Evolutionary conservation across 2,329 filamentous ascomycete genomes (phyloP), one percentile per base, ranked within the genome.

Genomic region (Neonectria neomacrospora): DNA sequence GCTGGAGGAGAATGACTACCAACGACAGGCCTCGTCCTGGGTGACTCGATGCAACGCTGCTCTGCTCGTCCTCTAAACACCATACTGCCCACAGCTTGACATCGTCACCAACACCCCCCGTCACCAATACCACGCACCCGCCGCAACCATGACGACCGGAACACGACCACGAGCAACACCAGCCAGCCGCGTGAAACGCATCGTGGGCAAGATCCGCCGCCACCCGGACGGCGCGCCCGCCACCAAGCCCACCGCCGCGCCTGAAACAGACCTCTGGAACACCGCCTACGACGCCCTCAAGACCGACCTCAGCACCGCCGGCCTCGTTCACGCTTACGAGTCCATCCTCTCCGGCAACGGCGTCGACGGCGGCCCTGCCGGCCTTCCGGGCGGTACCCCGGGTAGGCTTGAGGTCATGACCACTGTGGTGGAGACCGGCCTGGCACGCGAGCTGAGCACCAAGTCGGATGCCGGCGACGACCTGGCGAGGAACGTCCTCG

Each of bases 301-400:
- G 30, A 71, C 75, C 48, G 71, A 74, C 11, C 65, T 70, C 12
- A 67, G 68, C 30, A 75, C 75, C 12, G 58, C 72, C 7, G 73
- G 71, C 8, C 73, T 80, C 10, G 77, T 78, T 3, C 62, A 74
- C 11, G 74, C 77, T 3, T 79, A 79, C 64, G 78, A 80, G 61
- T 71, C 67, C 54, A 79, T 80, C 50, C 68, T 80, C 47, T 70
- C 74, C 2, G 77, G 55, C 64, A 69, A 10, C 71, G 73, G 16
- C 65, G 75, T n/a, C 72, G 73, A 50, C 61, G 67, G 67, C 28
- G 73, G 68, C 20, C 64, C 64, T 2, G 71, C 71, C 16, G 69
- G 67, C 12, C 58, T 66, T 26, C 68, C 67, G 44, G 63, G 56
- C 22, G 71, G 70, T 3, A 69, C 34, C 34, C 34, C 73, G n/a